Evolutionary conservation across 768 basidiomycete species (phyloP).

Genomic region (Tulasnella sp.): DNA sequence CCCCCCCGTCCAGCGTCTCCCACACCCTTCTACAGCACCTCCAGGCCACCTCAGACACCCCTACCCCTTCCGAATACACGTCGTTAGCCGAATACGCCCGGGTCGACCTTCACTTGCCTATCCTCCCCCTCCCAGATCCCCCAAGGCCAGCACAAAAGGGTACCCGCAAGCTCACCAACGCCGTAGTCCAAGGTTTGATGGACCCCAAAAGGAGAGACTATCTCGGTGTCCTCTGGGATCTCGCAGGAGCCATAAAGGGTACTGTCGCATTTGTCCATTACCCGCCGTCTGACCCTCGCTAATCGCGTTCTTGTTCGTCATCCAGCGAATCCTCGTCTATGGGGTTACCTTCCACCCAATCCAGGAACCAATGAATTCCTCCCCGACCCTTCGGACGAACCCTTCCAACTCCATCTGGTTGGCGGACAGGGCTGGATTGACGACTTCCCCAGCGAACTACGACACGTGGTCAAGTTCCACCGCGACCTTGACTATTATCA

Average conservation of each 20-base stretch:
- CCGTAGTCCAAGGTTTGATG: slow-evolving; percentile 51
- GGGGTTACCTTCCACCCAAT: slow-evolving; percentile 17
- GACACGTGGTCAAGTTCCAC: slow-evolving; percentile 48
- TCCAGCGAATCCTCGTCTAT: background rate
- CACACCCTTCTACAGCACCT: background rate
- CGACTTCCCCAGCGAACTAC: slow-evolving; percentile 47
- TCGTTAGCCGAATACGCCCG: background rate
- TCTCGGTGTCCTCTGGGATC: slow-evolving; percentile 44
- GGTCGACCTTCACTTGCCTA: slow-evolving; percentile 6
- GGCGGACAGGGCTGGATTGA: slow-evolving; percentile 17
- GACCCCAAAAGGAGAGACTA: slow-evolving; percentile 47
- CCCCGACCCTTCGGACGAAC: background rate
- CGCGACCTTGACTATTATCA: slow-evolving; percentile 46
- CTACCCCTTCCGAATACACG: background rate
- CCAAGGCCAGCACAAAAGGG: slow-evolving; percentile 13
- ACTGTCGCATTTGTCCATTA: slow-evolving; percentile 8
- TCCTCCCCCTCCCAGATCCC: slow-evolving; percentile 15
- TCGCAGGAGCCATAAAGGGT: slow-evolving; percentile 46
- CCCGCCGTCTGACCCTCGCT: background rate
- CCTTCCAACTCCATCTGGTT: slow-evolving; percentile 12
- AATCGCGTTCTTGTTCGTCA: background rate
- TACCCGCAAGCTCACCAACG: slow-evolving; percentile 44
- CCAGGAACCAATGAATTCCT: background rate
- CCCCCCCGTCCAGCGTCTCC: background rate
- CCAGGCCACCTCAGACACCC: background rate